Percentiles rank a stretch among this genome's conserved stretches.
phyloP scores from a whole-genome alignment of 805 yeast species.

The Pichia deserticola region DNA sequence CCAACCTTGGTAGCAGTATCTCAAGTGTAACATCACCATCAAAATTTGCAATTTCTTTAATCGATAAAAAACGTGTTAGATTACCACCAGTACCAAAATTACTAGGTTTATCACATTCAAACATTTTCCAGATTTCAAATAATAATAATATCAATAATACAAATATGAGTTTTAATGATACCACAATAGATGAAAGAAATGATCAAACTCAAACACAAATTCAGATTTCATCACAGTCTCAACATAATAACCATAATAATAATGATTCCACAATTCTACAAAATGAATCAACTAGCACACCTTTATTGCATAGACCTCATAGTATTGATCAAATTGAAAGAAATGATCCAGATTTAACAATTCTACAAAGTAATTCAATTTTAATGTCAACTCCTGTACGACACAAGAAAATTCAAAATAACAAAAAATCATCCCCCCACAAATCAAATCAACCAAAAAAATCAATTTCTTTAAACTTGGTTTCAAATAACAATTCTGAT shows the following conservation, averaged over 20 bases:
- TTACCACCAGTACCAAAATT: conserved; percentile 25
- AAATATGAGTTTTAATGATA: background rate
- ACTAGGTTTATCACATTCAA: background rate
- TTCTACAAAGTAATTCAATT: conserved; percentile 11
- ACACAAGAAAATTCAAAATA: background rate
- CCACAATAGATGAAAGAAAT: background rate
- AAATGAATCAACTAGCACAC: conserved; percentile 5
- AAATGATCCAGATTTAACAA: conserved; percentile 14
- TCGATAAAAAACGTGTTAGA: conserved; percentile 13
- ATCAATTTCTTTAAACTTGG: background rate
- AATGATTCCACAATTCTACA: conserved; percentile 6
- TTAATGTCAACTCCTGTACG: conserved; percentile 7
- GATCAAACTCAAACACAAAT: too few relatives aligned
- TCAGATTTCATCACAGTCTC: too few relatives aligned
- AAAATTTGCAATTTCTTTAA: conserved; percentile 15
- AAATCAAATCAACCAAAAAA: background rate
- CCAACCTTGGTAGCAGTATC: background rate
- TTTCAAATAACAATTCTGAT: background rate
- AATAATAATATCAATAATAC: background rate
- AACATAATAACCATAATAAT: too few relatives aligned
- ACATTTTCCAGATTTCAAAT: background rate
- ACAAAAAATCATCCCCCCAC: background rate
- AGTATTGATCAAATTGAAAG: conserved; percentile 7
- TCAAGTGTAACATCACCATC: conserved; percentile 25
- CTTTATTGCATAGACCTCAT: conserved; percentile 5